phyloP scores from a whole-genome alignment of 495 filamentous ascomycete species.

The Penicillium egyptiacum region DNA sequence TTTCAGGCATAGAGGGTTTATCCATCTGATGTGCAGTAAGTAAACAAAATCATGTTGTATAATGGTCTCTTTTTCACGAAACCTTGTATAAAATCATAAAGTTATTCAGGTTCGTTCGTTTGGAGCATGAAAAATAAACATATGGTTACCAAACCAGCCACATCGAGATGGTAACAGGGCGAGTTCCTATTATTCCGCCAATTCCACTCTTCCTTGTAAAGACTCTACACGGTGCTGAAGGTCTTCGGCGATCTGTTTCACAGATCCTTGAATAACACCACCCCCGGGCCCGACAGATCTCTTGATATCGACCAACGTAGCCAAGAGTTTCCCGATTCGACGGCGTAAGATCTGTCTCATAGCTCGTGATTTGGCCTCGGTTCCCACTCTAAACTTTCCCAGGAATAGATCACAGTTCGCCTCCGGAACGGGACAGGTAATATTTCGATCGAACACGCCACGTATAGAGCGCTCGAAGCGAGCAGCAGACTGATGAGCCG shows the following conservation, averaged over 20 bases:
- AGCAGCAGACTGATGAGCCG: slow-evolving; percentile 1
- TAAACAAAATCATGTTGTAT: neutral
- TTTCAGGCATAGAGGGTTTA: neutral
- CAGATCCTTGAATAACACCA: neutral
- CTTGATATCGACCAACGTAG: slow-evolving; percentile 1
- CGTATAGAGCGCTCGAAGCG: slow-evolving; percentile 1
- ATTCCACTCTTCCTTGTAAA: slow-evolving; percentile 2
- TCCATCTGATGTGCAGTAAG: slow-evolving; percentile 1
- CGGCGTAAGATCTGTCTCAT: slow-evolving; percentile 1
- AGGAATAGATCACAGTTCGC: neutral
- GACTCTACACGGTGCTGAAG: neutral
- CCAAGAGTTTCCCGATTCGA: slow-evolving; percentile 1
- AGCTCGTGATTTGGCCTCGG: neutral
- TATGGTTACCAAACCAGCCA: slow-evolving; percentile 1
- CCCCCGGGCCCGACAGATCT: neutral
- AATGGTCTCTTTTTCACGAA: neutral
- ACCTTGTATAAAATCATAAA: slow-evolving; percentile 1
- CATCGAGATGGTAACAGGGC: slow-evolving; percentile 1
- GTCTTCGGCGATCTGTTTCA: neutral
- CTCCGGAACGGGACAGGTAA: slow-evolving; percentile 1
- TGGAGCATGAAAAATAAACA: slow-evolving; percentile 5
- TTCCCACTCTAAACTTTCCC: neutral
- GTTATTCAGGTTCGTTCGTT: slow-evolving; percentile 1
- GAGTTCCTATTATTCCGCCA: slow-evolving; percentile 1
- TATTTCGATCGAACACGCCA: neutral